Evolutionary conservation across 768 basidiomycete genomes (phyloP).

Genomic region (Trichaptum fuscoviolaceum): DNA sequence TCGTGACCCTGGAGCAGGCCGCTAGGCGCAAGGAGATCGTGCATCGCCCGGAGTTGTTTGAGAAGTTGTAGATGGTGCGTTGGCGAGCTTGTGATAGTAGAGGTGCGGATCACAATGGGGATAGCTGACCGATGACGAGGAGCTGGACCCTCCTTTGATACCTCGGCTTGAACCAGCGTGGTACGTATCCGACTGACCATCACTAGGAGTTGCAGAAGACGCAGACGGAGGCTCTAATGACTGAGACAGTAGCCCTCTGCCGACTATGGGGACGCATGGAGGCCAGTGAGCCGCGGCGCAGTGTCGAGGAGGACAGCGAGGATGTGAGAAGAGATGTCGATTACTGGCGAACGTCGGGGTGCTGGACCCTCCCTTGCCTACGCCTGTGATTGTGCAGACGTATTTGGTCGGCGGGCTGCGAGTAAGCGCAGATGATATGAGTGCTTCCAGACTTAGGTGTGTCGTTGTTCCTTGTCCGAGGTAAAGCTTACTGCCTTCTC

Average conservation of each 20-base stretch:
- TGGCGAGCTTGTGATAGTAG: not conserved
- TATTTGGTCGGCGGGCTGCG: not conserved
- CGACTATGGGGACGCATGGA: not conserved
- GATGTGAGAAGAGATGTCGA: not conserved
- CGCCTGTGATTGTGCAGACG: not conserved
- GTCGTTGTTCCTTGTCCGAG: too few relatives aligned
- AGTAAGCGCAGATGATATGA: too few relatives aligned
- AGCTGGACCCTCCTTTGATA: not conserved
- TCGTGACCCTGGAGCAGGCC: not conserved
- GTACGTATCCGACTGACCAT: not conserved
- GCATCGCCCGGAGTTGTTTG: not conserved
- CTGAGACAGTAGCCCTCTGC: not conserved
- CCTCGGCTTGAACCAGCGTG: not conserved
- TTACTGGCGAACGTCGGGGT: not conserved
- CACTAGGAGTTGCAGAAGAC: not conserved
- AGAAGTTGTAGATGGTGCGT: not conserved
- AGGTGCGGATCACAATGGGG: not conserved
- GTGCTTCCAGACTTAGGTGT: too few relatives aligned
- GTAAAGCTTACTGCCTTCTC: too few relatives aligned
- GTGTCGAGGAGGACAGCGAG: not conserved
- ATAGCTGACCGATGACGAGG: not conserved
- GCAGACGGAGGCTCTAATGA: not conserved
- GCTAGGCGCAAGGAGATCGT: not conserved
- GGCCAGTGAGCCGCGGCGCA: too few relatives aligned
- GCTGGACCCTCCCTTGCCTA: not conserved